Percentiles rank a stretch among this genome's conserved stretches.
Conservation (phyloP, 1,284 basidiomycete species). For the Ceratobasidium sp. region DNA sequence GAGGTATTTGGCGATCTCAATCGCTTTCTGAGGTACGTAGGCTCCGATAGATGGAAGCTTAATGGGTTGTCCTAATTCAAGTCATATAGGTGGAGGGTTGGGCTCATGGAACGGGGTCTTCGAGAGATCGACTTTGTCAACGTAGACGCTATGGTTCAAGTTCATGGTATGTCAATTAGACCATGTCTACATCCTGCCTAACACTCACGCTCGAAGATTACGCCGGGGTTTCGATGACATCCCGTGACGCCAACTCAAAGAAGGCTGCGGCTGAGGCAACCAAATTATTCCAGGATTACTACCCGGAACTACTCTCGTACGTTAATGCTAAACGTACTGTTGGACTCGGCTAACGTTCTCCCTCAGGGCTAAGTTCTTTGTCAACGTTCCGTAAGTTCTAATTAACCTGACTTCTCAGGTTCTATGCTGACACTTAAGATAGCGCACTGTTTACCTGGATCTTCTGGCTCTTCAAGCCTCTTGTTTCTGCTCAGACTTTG, state of each 20-base stretch:
- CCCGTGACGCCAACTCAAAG: conserved; percentile 77
- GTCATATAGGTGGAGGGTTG: conserved; percentile 72
- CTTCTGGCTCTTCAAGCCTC: conserved; percentile 80
- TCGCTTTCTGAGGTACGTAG: conserved; percentile 70
- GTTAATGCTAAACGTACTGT: neutral
- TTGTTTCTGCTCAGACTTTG: conserved; percentile 72
- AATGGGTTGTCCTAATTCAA: neutral
- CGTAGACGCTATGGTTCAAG: conserved; percentile 77
- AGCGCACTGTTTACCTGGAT: conserved; percentile 71
- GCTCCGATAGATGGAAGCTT: neutral
- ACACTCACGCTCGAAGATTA: conserved; percentile 63
- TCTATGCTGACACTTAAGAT: neutral
- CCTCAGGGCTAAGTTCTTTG: conserved; percentile 79
- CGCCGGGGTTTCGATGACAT: conserved; percentile 70
- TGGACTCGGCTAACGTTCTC: neutral
- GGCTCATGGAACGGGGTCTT: conserved; percentile 75
- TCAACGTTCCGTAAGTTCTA: conserved; percentile 69
- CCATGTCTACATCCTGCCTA: neutral
- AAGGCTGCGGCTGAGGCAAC: conserved; percentile 75
- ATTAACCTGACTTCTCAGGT: neutral
- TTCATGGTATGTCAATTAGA: conserved; percentile 64
- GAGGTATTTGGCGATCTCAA: conserved; percentile 75
- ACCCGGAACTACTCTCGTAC: conserved; percentile 64
- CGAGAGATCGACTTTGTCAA: conserved; percentile 73
- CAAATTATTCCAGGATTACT: conserved; percentile 71